Evolutionary conservation across 1,284 basidiomycete genomes (phyloP).

Genomic region (Ceratobasidium sp.): DNA sequence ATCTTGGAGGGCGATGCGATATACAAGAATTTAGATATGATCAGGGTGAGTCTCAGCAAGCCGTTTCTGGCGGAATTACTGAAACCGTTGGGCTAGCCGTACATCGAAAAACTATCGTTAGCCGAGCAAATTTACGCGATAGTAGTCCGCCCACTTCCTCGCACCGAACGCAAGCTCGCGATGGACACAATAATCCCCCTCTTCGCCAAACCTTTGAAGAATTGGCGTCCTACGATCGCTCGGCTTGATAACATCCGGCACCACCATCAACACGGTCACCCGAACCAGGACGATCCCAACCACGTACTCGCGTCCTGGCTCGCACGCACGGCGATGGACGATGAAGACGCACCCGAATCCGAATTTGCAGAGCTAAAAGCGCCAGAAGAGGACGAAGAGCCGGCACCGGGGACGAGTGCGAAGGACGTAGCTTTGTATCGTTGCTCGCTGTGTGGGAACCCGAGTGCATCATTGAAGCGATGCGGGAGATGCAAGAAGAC

Average conservation of each 20-base stretch:
- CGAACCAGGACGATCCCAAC: constrained; percentile 26
- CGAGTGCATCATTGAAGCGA: constrained; percentile 38
- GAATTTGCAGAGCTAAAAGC: constrained; percentile 23
- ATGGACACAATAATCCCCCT: constrained; percentile 31
- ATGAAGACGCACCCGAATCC: constrained; percentile 23
- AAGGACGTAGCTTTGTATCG: constrained; percentile 38
- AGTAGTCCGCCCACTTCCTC: constrained; percentile 16
- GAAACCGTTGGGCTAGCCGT: constrained; percentile 6
- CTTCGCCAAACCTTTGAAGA: constrained; percentile 30
- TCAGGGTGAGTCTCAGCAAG: constrained; percentile 17
- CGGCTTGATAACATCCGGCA: constrained; percentile 10
- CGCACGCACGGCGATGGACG: constrained; percentile 33
- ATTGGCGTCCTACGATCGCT: constrained; percentile 33
- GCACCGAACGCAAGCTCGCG: constrained; percentile 36
- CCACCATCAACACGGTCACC: constrained; percentile 30
- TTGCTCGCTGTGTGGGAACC: constrained; percentile 41
- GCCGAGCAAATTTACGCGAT: constrained; percentile 37
- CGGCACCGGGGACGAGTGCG: constrained; percentile 8
- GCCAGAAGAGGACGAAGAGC: neutral
- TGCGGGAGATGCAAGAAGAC: constrained; percentile 38
- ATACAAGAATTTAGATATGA: constrained; percentile 19
- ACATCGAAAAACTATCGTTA: constrained; percentile 31
- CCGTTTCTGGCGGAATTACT: neutral
- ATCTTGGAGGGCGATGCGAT: constrained; percentile 30
- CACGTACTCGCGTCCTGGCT: constrained; percentile 41